phyloP scores from a whole-genome alignment of 2,329 filamentous ascomycete species.

The Cryphonectria nitschkei region DNA sequence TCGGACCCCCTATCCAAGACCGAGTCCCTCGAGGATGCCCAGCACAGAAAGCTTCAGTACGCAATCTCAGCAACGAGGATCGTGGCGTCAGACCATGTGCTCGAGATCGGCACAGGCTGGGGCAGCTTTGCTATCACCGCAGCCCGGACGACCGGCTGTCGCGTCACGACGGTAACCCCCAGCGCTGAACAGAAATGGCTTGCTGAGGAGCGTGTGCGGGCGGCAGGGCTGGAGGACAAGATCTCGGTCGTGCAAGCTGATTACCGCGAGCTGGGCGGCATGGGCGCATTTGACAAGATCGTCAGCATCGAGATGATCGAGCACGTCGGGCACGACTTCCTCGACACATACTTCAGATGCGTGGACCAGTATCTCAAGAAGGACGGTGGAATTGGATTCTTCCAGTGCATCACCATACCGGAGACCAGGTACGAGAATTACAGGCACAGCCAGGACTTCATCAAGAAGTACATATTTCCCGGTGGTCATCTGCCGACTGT shows the following conservation, averaged over 20 bases:
- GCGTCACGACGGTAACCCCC: conserved; percentile 26
- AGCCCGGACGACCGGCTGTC: conserved; percentile 22
- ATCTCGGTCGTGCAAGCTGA: conserved; percentile 24
- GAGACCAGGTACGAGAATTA: conserved; percentile 26
- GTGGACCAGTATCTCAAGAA: conserved; percentile 26
- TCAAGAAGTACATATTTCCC: conserved; percentile 30
- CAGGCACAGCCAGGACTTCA: conserved; percentile 25
- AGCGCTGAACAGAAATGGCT: conserved; percentile 27
- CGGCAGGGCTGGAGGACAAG: conserved; percentile 14
- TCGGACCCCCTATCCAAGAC: conserved; percentile 12
- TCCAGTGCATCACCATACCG: conserved; percentile 29
- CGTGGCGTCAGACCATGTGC: conserved; percentile 21
- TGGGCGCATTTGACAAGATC: conserved; percentile 24
- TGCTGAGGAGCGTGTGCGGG: conserved; percentile 20
- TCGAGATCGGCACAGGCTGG: conserved; percentile 29
- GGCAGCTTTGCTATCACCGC: conserved; percentile 29
- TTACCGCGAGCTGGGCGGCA: conserved; percentile 22
- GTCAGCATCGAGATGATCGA: conserved; percentile 31
- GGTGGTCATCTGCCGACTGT: conserved; percentile 28
- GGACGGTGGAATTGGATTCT: conserved; percentile 25
- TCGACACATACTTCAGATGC: conserved; percentile 26
- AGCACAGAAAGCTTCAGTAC: conserved; percentile 26
- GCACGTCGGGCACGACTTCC: conserved; percentile 26
- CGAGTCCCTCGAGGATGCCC: conserved; percentile 28
- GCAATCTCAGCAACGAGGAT: conserved; percentile 22